Percentiles rank a stretch among this genome's conserved stretches.
phyloP scores from a whole-genome alignment of 2,329 filamentous ascomycete species.

The Fusarium solani-melongenae region DNA sequence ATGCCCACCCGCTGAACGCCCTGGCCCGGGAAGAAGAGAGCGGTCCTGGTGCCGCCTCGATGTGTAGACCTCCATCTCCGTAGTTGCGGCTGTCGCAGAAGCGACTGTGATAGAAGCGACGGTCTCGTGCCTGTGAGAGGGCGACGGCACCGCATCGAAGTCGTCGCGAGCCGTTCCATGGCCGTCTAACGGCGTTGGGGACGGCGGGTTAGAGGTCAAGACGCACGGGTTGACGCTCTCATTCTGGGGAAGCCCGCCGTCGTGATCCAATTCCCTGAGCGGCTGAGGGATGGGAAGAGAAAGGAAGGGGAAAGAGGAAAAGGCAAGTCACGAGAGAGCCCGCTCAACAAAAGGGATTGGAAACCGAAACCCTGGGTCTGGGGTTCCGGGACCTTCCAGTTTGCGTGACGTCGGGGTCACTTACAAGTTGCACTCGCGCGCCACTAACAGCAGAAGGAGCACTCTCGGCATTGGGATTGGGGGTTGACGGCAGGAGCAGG shows the following conservation, averaged over 20 bases:
- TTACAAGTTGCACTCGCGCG: neutral
- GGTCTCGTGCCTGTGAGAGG: conserved; percentile 14
- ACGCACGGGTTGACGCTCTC: conserved; percentile 33
- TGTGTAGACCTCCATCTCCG: conserved; percentile 48
- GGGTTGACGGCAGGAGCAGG: neutral
- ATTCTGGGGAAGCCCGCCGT: conserved; percentile 24
- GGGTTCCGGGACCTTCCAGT: conserved; percentile 26
- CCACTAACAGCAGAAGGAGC: neutral
- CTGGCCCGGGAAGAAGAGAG: conserved; percentile 77
- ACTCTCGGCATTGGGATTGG: conserved; percentile 30
- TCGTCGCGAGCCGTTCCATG: conserved; percentile 47
- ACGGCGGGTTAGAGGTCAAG: conserved; percentile 28
- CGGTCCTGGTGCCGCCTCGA: conserved; percentile 59
- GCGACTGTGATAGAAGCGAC: neutral
- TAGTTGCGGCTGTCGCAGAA: conserved; percentile 11
- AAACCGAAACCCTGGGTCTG: conserved; percentile 26
- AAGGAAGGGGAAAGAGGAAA: neutral
- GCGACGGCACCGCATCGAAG: conserved; percentile 43
- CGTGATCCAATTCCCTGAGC: neutral
- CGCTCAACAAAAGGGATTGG: conserved; percentile 18
- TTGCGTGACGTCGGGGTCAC: conserved; percentile 37
- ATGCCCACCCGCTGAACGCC: conserved; percentile 92
- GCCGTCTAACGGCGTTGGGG: conserved; percentile 42
- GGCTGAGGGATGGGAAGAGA: neutral
- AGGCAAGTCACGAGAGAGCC: neutral